Evolutionary conservation across 2,329 filamentous ascomycete genomes (phyloP).

Genomic region (Paradendryphiella salina): DNA sequence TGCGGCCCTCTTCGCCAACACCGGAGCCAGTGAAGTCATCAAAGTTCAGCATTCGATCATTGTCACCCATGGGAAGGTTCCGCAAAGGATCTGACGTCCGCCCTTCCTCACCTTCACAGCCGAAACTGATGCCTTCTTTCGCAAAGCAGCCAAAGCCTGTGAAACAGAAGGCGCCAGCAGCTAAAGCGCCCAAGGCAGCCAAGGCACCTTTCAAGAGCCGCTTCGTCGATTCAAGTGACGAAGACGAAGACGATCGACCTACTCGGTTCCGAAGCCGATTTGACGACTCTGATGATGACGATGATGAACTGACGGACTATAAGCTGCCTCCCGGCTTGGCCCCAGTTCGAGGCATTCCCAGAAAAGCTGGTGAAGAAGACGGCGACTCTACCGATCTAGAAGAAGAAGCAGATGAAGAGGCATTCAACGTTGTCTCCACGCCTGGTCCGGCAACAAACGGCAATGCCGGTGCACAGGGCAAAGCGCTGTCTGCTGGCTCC

Average conservation of each 20-base stretch:
- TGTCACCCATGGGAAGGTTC: conserved; percentile 66
- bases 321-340: conserved; percentile 47
- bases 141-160: conserved; percentile 25
- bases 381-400: conserved; percentile 60
- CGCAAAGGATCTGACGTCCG: conserved; percentile 43
- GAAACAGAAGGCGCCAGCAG: conserved; percentile 23
- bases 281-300: conserved; percentile 58
- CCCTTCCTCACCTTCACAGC: conserved; percentile 20
- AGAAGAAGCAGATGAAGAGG: conserved; percentile 46
- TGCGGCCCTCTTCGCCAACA: conserved; percentile 39
- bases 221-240: conserved; percentile 72
- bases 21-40: conserved; percentile 48
- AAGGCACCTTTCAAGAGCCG: conserved; percentile 50
- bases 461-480: conserved; percentile 29
- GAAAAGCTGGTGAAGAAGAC: conserved; percentile 58
- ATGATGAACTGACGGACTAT: conserved; percentile 53
- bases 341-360: conserved; percentile 64
- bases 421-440: conserved; percentile 16
- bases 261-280: conserved; percentile 53
- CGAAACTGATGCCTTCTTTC: conserved; percentile 23
- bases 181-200: conserved; percentile 18
- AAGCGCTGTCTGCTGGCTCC: conserved; percentile 44
- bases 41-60: conserved; percentile 70
- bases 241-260: conserved; percentile 44
- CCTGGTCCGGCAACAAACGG: conserved; percentile 24